Base-by-base conservation (phyloP, 805 yeast species). In the Saccharomycopsis vini region DNA sequence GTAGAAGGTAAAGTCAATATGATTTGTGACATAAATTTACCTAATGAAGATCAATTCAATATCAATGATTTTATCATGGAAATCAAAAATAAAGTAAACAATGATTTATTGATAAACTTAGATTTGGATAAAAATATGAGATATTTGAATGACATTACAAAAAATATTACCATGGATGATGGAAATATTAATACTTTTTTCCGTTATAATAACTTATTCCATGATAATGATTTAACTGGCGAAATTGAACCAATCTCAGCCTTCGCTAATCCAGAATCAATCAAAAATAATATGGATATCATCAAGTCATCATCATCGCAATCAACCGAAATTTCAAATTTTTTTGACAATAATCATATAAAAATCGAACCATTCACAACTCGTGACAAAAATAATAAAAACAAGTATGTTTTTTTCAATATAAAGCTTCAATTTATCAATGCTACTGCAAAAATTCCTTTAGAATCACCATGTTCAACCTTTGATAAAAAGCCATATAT, bases 21-120 rank as follows among this genome's bases (percentile, higher is more conserved):
- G 3, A 64, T 72, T 15, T 83, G 86, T 3, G 92, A 84, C 61
- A 73, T 84, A 18, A 77, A 79, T 72, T 65, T 83, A 24, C 92
- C 94, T 1, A 66, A 62, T 24, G 68, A 68, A 18, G 66, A 65
- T 21, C 24, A 42, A 13, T 46, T 46, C n/a, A 61, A 57, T 1
- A 52, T 53, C 13, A 55, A 52, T 16, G 51, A 56, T 46, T 47
- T 56, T 5, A 53, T 53, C 23, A 45, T 50, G 31, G 44, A 45
- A 21, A 45, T 47, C 19, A 33, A 46, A 21, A 36, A 50, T 36
- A 46, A 53, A 35, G 40, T 55, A 22, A 41, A 38, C 13, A 44
- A 26, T 31, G 34, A 36, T 22, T 13, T 44, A 5, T 41, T 33
- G 28, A 40, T 36, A 12, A 18, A 48, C 9, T 7, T 40, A 22